Percentiles rank a stretch among this genome's conserved stretches.
These are phyloP conservation scores for Agastache rugosa DNA, from an alignment of 257 asterid species.

Conservation along the genomic window DNA sequence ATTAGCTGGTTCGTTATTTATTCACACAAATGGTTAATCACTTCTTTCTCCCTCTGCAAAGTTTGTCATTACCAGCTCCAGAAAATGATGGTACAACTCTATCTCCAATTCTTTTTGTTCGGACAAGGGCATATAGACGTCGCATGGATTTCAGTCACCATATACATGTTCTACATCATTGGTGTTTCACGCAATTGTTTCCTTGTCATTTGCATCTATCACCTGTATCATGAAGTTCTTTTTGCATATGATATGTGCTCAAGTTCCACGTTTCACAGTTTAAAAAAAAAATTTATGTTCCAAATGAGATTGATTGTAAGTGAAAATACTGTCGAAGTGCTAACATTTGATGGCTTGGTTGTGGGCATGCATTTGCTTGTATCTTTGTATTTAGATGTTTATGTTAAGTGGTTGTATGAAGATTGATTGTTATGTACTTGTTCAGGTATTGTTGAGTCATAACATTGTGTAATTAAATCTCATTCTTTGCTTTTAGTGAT, in stretches of 20 bases:
- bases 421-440: neutral
- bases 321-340: neutral
- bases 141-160: neutral
- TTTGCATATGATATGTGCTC: neutral
- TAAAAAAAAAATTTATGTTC: neutral
- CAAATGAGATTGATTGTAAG: neutral
- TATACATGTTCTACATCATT: neutral
- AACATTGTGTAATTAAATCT: constrained; percentile 15
- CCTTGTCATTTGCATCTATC: neutral
- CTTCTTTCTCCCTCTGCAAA: neutral
- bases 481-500: constrained; percentile 29
- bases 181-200: neutral
- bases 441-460: constrained; percentile 6
- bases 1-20: neutral
- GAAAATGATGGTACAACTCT: neutral
- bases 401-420: constrained; percentile 8
- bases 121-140: neutral
- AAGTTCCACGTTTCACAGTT: neutral
- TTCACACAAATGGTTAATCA: neutral
- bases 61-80: neutral
- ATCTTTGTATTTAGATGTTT: constrained; percentile 10
- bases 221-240: neutral
- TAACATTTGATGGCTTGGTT: constrained; percentile 16
- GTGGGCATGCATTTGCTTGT: neutral
- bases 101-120: neutral